Evolutionary conservation across 805 yeast species (phyloP), one percentile per base, ranked within the genome.

Genomic region (Saccharomycopsis sp.): DNA sequence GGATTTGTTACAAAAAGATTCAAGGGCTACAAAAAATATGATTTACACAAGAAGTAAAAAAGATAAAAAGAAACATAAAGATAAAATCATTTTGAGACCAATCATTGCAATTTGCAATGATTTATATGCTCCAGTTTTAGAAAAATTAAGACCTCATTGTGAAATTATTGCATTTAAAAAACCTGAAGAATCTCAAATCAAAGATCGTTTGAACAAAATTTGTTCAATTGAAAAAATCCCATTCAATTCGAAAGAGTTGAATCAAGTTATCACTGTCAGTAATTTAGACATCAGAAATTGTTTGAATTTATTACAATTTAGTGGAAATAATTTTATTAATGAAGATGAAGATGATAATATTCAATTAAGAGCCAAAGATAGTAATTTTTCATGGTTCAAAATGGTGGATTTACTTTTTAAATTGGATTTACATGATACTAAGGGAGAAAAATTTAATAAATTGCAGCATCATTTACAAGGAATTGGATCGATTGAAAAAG

Each of bases 91-190:
- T 32, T 64, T 69, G 51, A 68, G 97, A 49, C 97, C 97, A 1
- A 85, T 92, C 15, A 84, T 89, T 40, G 88, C 95, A 31, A 74
- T 92, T 41, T 94, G 96, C 56, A 92, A 89, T 54, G 95, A 92
- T 53, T 67, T 83, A 1, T 87, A 83, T 56, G 72, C 84, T 0
- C 72, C 77, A 2, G 74, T 83, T 1, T 63, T 89, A 59, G 94
- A 85, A 39, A 76, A 74, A 42, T 62, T 89, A 45, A 73, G 89
- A 46, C 79, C 80, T 0, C 61, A 69, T 44, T 75, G 89, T 47
- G 96, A 89, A 51, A 65, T 83, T 5, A 65, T 89, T 2, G 57
- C 72, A 5, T 81, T 87, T 52, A 69, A 66, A 43, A 75, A 73
- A 41, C 79, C 94, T 0, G 54, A 72, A 2, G 67, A 62, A 39